These are phyloP conservation scores for Mycosphaerella sp. DNA, from an alignment of 2,329 filamentous ascomycete genomes.

Conservation along the genomic window DNA sequence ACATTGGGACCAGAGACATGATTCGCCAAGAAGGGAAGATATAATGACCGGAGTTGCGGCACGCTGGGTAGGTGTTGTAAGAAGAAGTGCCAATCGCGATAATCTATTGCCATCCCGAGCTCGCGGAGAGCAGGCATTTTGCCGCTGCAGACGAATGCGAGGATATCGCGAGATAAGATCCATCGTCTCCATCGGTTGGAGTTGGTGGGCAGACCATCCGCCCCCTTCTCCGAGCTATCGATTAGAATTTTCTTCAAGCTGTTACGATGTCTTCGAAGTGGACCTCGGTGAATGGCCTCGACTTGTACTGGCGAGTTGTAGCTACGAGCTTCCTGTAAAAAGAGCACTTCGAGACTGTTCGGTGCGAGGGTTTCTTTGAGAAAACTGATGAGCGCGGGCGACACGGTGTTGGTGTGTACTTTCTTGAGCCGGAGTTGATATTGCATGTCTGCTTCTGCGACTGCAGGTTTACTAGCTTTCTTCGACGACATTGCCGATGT, in stretches of 20 bases:
- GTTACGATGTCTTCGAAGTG: slow-evolving; percentile 62
- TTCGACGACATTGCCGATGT: slow-evolving; percentile 29
- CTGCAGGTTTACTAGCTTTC: slow-evolving; percentile 19
- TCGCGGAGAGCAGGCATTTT: slow-evolving; percentile 67
- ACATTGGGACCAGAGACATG: slow-evolving; percentile 50
- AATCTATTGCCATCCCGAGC: slow-evolving; percentile 65
- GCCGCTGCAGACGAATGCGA: slow-evolving; percentile 69
- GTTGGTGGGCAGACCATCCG: slow-evolving; percentile 36
- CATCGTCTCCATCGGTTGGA: slow-evolving; percentile 58
- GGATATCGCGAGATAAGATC: slow-evolving; percentile 62
- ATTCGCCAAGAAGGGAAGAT: slow-evolving; percentile 62
- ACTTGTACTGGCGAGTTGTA: slow-evolving; percentile 57
- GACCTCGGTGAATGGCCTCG: slow-evolving; percentile 63
- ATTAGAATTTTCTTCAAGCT: slow-evolving; percentile 70
- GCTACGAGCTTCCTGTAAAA: slow-evolving; percentile 61
- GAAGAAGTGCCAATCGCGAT: slow-evolving; percentile 77
- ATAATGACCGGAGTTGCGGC: slow-evolving; percentile 62
- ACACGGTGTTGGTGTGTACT: slow-evolving; percentile 69
- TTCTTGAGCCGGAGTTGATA: slow-evolving; percentile 65
- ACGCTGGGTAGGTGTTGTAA: slow-evolving; percentile 67
- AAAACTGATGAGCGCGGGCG: slow-evolving; percentile 63
- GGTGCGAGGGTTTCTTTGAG: slow-evolving; percentile 71
- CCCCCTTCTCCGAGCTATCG: slow-evolving; percentile 57
- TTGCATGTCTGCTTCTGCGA: slow-evolving; percentile 27
- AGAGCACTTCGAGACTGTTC: slow-evolving; percentile 72